phyloP scores from a whole-genome alignment of 2,329 filamentous ascomycete genomes.

The Phialophora macrospora region DNA sequence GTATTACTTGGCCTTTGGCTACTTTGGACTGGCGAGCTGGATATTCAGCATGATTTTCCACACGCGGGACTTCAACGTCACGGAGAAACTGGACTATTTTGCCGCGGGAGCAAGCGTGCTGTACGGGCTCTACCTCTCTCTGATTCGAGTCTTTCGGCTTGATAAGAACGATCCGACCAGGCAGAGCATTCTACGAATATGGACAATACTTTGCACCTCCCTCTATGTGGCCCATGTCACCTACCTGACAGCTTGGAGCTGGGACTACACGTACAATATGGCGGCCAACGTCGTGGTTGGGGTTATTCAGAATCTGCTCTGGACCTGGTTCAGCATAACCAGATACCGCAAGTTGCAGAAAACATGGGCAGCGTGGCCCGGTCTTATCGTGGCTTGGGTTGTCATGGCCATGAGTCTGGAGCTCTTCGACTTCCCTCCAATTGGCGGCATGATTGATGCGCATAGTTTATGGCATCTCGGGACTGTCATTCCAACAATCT shows the following conservation, averaged over 20 bases:
- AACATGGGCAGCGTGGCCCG: conserved; percentile 86
- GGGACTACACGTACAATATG: conserved; percentile 99
- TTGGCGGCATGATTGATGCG: conserved; percentile 82
- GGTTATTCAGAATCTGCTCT: conserved; percentile 77
- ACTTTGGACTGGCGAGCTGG: conserved; percentile 83
- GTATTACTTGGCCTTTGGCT: conserved; percentile 81
- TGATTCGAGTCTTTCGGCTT: conserved; percentile 80
- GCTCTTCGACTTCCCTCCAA: conserved; percentile 88
- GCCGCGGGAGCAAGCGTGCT: conserved; percentile 86
- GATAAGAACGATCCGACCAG: conserved; percentile 62
- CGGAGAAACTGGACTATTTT: conserved; percentile 96
- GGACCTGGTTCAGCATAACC: conserved; percentile 80
- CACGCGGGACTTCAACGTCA: conserved; percentile 79
- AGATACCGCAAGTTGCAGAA: conserved; percentile 73
- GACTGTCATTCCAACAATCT: conserved; percentile 81
- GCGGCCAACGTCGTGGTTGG: conserved; percentile 86
- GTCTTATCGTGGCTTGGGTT: conserved; percentile 88
- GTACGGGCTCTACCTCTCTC: conserved; percentile 86
- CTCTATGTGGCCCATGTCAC: conserved; percentile 78
- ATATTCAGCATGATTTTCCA: conserved; percentile 90
- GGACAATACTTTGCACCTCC: conserved; percentile 73
- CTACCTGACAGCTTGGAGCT: conserved; percentile 83
- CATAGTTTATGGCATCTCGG: conserved; percentile 96
- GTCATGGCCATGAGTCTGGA: conserved; percentile 94
- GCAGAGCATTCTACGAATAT: conserved; percentile 67